phyloP scores from a whole-genome alignment of 768 basidiomycete species.

The Rhizopogon rudus region DNA sequence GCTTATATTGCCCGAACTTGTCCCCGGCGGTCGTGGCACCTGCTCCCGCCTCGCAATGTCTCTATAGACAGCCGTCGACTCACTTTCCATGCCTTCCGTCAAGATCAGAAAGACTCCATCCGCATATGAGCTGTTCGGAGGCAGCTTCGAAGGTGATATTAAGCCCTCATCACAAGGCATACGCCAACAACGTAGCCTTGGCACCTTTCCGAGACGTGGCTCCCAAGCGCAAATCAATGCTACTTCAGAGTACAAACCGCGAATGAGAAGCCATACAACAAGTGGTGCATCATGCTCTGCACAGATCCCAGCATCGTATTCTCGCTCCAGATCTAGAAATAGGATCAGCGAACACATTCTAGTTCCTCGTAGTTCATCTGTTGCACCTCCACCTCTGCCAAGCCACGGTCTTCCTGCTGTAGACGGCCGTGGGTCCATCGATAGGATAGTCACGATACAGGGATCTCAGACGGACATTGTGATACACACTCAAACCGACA shows the following conservation, averaged over 20 bases:
- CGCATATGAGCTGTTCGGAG: not conserved
- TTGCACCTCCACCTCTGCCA: not conserved
- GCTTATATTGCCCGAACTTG: too few relatives aligned
- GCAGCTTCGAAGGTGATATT: not conserved
- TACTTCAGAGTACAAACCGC: not conserved
- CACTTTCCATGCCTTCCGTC: constrained; percentile 41
- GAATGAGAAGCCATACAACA: not conserved
- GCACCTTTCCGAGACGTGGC: not conserved
- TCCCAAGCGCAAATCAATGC: not conserved
- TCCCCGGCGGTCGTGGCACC: too few relatives aligned
- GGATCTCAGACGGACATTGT: constrained; percentile 38
- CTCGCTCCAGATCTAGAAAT: constrained; percentile 5
- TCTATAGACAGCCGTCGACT: too few relatives aligned
- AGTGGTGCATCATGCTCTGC: not conserved
- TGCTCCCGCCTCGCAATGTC: not conserved
- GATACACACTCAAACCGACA: constrained; percentile 24
- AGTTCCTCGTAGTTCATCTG: not conserved
- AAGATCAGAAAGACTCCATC: constrained; percentile 30
- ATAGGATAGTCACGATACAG: constrained; percentile 29
- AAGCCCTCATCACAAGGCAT: not conserved
- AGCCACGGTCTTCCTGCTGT: not conserved
- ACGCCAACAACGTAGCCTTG: not conserved
- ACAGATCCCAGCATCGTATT: too few relatives aligned
- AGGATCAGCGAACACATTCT: constrained; percentile 8
- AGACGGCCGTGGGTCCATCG: not conserved